phyloP scores from a whole-genome alignment of 164 flowering plant genomes.

The Umbilicus rupestris region DNA sequence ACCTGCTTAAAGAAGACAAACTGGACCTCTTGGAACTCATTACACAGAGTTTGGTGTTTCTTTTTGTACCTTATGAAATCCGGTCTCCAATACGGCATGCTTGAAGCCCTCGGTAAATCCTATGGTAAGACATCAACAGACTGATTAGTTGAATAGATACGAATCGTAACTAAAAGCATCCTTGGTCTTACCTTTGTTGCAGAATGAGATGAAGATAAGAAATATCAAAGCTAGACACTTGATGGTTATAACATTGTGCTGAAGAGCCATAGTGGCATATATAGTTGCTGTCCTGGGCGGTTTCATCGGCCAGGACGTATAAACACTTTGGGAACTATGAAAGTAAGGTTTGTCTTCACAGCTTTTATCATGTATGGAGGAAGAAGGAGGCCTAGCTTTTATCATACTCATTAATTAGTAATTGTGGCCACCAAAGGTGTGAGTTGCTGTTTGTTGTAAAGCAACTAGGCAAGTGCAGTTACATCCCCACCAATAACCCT shows the following conservation, averaged over 20 bases:
- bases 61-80: background rate
- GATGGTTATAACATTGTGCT: background rate
- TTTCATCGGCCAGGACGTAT: too few relatives aligned
- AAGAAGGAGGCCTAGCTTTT: too few relatives aligned
- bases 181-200: background rate
- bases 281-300: background rate
- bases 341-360: too few relatives aligned
- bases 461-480: constrained; percentile 3
- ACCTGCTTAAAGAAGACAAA: background rate
- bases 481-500: background rate
- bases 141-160: background rate
- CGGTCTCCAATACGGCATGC: background rate
- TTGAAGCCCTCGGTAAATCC: background rate
- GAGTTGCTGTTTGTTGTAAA: background rate
- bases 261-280: background rate
- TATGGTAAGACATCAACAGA: background rate
- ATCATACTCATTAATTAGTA: background rate
- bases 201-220: background rate
- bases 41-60: too few relatives aligned
- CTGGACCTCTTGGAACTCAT: too few relatives aligned
- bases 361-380: too few relatives aligned
- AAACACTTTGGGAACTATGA: too few relatives aligned
- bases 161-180: background rate
- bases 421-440: constrained; percentile 2
- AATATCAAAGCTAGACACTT: background rate